Conservation (phyloP, 768 basidiomycete species). For the Mycena galericulata region DNA sequence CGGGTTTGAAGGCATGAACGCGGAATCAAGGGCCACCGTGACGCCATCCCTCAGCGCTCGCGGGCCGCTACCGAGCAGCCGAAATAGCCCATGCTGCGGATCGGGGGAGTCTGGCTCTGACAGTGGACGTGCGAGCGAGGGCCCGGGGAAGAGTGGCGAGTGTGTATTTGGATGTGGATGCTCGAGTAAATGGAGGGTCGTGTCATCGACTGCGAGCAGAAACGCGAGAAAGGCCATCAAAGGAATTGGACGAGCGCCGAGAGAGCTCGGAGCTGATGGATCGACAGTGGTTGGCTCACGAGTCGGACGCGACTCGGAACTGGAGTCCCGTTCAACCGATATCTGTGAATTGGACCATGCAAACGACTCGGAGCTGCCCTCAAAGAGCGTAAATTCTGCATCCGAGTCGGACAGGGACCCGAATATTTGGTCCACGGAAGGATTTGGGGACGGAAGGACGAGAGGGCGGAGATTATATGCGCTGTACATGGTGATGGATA, state of each 20-base stretch:
- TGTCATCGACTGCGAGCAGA: conserved; percentile 25
- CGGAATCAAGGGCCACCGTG: neutral
- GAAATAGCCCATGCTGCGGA: conserved; percentile 20
- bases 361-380: conserved; percentile 8
- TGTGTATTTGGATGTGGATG: neutral
- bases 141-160: conserved; percentile 28
- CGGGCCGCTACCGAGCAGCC: neutral
- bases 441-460: conserved; percentile 18
- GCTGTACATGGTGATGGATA: too few relatives aligned
- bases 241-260: neutral
- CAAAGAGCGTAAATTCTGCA: conserved; percentile 18
- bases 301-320: too few relatives aligned
- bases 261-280: neutral
- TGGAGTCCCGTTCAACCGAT: neutral
- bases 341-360: conserved; percentile 6
- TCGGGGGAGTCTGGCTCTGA: neutral
- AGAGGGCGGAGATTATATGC: conserved; percentile 38
- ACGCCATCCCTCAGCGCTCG: neutral
- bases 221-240: conserved; percentile 8
- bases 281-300: too few relatives aligned
- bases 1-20: neutral
- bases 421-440: neutral
- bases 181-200: conserved; percentile 18
- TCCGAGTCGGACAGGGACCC: neutral
- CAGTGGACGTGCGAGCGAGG: conserved; percentile 2